Base-by-base conservation (phyloP, 495 filamentous ascomycete genomes). In the Viridothelium virens region DNA sequence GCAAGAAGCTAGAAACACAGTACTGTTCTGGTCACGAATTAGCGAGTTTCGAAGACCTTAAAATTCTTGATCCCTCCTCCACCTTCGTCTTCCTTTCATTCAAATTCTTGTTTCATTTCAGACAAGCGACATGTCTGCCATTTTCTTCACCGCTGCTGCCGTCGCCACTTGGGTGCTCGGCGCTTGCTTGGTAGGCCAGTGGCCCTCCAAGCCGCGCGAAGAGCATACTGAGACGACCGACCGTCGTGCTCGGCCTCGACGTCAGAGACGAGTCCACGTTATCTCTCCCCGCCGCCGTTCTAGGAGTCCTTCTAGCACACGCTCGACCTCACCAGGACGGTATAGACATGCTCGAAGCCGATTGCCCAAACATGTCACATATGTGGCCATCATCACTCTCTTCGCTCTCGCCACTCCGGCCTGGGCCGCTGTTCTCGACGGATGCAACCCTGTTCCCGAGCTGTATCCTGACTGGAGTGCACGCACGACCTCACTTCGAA, bases 291-390 rank as follows among this genome's bases (percentile, higher is more conserved):
- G 53, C 5, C 53, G 18, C 2, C 18, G 18, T 59, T 14, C 3
- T 14, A 59, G 53, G 14, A 36, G 53, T 9, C 53, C 7, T 36
- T 59, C 53, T 18, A 59, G 53, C 25, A 59, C 25, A 34, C 53
- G 53, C 25, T 59, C 4, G 14, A 14, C 11, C 48, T 53, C 48
- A 18, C 48, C 48, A 11, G n/a, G 48, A n/a, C 9, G 48, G 48
- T 25, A 53, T 1, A 53, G n/a, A 16, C 53, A 59, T 9, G 25
- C 7, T 31, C 53, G 53, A 9, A 59, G 53, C 31, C 53, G 53
- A 33, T 31, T 59, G 10, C 53, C 53, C 31, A 59, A 59, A 36
- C 2, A 59, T 14, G 53, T 59, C 53, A 59, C 53, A 11, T 59
- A 59, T 18, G 7, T 59, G n/a, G 36, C 53, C 7, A 59, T 59